Percentiles rank a stretch among this genome's conserved stretches.
Conservation (phyloP, 164 flowering plant genomes). For the Protea cynaroides region DNA sequence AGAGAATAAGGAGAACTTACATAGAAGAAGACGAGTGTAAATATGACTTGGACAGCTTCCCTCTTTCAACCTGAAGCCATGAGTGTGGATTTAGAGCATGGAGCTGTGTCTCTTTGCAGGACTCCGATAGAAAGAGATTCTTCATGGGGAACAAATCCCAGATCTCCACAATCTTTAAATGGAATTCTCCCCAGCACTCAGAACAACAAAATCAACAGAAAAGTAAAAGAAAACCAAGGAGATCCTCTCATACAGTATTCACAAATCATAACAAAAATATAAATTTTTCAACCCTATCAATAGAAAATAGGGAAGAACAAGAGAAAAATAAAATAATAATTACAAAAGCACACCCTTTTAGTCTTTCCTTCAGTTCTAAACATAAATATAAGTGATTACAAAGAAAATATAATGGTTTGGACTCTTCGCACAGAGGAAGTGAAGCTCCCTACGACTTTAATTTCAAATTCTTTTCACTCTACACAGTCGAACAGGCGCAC, state of each 20-base stretch:
- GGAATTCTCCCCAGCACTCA: constrained; percentile 22
- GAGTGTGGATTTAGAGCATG: constrained; percentile 87
- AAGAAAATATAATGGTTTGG: too few species aligned
- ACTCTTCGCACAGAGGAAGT: background rate
- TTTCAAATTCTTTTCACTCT: background rate
- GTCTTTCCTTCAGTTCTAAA: too few species aligned
- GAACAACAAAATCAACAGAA: constrained; percentile 6
- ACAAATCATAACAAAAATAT: background rate
- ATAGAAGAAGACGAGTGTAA: constrained; percentile 59
- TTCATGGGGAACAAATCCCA: constrained; percentile 86
- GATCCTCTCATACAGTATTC: constrained; percentile 11
- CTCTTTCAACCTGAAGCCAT: constrained; percentile 99
- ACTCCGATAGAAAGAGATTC: constrained; percentile 71
- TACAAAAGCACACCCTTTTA: background rate
- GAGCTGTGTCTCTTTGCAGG: constrained; percentile 76
- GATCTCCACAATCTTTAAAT: constrained; percentile 79
- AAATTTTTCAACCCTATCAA: constrained; percentile 11
- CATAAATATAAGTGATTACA: too few species aligned
- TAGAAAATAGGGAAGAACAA: background rate
- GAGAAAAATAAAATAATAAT: background rate
- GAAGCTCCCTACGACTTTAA: background rate
- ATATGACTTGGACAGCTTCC: constrained; percentile 71
- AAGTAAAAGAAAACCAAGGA: background rate
- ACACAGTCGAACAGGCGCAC: background rate
- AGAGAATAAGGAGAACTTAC: constrained; percentile 42